Percentiles rank a stretch among this genome's conserved stretches.
phyloP scores from a whole-genome alignment of 2,329 filamentous ascomycete genomes.

The Cucurbitaria berberidis region DNA sequence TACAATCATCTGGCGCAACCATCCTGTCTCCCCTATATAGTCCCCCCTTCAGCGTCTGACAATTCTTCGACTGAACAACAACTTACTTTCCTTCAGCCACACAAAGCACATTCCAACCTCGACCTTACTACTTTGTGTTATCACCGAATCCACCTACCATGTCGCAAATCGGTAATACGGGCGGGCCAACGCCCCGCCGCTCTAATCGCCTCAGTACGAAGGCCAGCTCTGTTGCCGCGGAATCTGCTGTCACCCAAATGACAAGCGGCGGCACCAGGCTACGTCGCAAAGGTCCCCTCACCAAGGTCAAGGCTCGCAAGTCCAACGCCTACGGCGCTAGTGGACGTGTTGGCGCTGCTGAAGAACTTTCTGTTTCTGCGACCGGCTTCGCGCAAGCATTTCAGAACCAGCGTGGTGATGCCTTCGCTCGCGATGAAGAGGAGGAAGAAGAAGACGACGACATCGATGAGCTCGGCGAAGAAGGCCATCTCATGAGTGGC shows the following conservation, averaged over 20 bases:
- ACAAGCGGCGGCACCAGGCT: slow-evolving; percentile 23
- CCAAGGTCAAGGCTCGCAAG: slow-evolving; percentile 38
- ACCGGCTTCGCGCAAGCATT: slow-evolving; percentile 45
- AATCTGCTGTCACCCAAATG: slow-evolving; percentile 26
- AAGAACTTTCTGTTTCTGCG: slow-evolving; percentile 32
- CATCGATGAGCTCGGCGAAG: slow-evolving; percentile 20
- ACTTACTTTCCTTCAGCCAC: slow-evolving; percentile 5
- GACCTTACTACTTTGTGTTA: not conserved
- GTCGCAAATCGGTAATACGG: slow-evolving; percentile 29
- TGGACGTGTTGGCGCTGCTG: slow-evolving; percentile 40
- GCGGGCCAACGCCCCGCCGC: slow-evolving; percentile 39
- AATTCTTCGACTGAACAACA: not conserved
- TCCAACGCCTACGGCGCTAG: slow-evolving; percentile 48
- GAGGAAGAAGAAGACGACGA: slow-evolving; percentile 22
- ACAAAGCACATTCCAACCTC: not conserved
- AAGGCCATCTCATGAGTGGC: slow-evolving; percentile 20
- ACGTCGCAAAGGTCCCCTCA: slow-evolving; percentile 33
- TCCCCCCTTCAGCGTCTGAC: not conserved
- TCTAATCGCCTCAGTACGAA: slow-evolving; percentile 37
- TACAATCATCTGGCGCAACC: not conserved
- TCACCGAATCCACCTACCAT: slow-evolving; percentile 12
- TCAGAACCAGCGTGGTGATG: slow-evolving; percentile 33
- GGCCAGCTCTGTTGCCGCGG: slow-evolving; percentile 35
- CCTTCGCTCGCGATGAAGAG: slow-evolving; percentile 32
- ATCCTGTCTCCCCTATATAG: not conserved